Evolutionary conservation across 2,329 filamentous ascomycete species (phyloP).

Genomic region (Cercospora zeina): DNA sequence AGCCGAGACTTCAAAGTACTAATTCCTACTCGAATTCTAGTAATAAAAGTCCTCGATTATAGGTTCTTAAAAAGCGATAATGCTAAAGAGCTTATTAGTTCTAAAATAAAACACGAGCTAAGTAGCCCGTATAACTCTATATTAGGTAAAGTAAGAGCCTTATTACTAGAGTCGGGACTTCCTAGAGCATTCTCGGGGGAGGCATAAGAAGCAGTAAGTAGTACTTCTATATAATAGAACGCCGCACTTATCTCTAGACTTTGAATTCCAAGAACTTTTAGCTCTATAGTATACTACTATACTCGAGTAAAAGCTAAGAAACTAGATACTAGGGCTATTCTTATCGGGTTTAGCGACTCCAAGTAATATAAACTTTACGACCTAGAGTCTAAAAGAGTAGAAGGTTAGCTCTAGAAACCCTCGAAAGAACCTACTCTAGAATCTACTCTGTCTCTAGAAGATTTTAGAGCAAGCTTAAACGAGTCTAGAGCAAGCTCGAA

Average conservation of each 20-base stretch:
- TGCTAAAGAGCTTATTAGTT: conserved; percentile 9
- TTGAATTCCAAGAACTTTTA: too few relatives aligned
- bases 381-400: not conserved
- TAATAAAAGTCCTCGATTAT: conserved; percentile 14
- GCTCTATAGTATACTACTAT: conserved; percentile 8
- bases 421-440: not conserved
- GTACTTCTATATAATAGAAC: too few relatives aligned
- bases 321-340: conserved; percentile 4
- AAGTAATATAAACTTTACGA: conserved; percentile 10
- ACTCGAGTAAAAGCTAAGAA: conserved; percentile 1
- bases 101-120: too few relatives aligned
- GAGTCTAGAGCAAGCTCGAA: not conserved
- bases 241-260: too few relatives aligned
- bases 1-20: too few relatives aligned
- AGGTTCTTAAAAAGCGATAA: conserved; percentile 20
- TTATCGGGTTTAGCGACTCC: conserved; percentile 2
- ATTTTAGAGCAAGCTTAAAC: too few relatives aligned
- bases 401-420: not conserved
- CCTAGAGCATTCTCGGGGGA: too few relatives aligned
- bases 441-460: not conserved
- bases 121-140: too few relatives aligned
- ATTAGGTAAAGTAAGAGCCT: too few relatives aligned
- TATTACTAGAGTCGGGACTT: too few relatives aligned
- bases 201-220: too few relatives aligned
- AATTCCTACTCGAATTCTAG: conserved; percentile 6